These are phyloP conservation scores for Leccinum pallidistipes DNA, from an alignment of 1,284 basidiomycete species.

Conservation along the genomic window DNA sequence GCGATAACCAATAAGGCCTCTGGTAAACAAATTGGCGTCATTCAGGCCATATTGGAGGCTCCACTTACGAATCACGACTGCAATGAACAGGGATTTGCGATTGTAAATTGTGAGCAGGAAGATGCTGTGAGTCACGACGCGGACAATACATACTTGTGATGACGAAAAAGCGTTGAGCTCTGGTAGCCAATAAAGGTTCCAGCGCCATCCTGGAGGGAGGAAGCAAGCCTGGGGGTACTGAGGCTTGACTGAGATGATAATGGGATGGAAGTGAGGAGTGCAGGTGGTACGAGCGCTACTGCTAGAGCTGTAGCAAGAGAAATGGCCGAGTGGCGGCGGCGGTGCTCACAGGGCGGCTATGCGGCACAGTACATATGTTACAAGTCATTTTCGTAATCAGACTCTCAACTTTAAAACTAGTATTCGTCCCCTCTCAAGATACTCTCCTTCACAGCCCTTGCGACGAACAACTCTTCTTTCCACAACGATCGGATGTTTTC, in stretches of 20 bases:
- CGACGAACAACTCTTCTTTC: constrained; percentile 55
- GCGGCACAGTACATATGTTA: not conserved
- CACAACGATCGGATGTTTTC: constrained; percentile 39
- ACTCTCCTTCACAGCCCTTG: constrained; percentile 46
- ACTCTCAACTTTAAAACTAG: not conserved
- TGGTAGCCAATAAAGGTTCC: constrained; percentile 63
- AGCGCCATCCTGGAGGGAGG: constrained; percentile 51
- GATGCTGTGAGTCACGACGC: not conserved
- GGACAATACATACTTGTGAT: constrained; percentile 50
- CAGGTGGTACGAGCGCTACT: not conserved
- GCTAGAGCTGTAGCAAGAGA: not conserved
- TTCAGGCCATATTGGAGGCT: not conserved
- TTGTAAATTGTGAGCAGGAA: constrained; percentile 13
- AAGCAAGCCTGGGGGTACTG: constrained; percentile 13
- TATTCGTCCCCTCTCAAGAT: constrained; percentile 38
- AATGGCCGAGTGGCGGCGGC: constrained; percentile 20
- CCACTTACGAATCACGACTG: constrained; percentile 49
- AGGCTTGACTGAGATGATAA: constrained; percentile 13
- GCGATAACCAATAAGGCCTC: constrained; percentile 53
- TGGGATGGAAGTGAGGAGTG: not conserved
- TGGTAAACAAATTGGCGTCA: constrained; percentile 24
- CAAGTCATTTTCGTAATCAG: not conserved
- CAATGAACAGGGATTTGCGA: constrained; percentile 7
- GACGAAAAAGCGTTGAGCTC: constrained; percentile 66
- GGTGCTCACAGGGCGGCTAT: constrained; percentile 5